Evolutionary conservation across 176 grass and related monocot species (phyloP), one percentile per base, ranked within the genome.

Genomic region (Miscanthus lutarioriparius): DNA sequence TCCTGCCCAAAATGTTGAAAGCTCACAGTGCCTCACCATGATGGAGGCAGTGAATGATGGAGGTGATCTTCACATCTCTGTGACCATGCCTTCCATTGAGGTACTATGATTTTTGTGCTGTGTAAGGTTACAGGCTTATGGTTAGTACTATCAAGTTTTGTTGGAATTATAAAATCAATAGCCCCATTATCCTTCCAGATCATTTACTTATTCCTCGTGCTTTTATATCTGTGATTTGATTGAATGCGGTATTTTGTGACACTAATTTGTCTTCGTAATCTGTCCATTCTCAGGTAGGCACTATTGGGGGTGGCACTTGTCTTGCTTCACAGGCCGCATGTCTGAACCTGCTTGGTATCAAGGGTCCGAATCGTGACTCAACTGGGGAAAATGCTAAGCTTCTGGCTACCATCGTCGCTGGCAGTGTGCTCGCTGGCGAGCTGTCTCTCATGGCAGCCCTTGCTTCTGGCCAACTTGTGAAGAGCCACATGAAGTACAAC

Each of bases 401-500:
- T 59, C 80, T 97, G 30, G 91, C 94, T 67, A 87, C 85, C 72
- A 82, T 97, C 77, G 88, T 97, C 17, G 83, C 90, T 1, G 90
- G 94, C 54, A 92, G 89, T 5, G 94, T 97, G 28, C 89, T 97
- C 5, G 91, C 94, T 2, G 91, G 92, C 7, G 94, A 97, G 86
- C 89, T 97, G 10, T 97, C 92, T 32, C 92, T 97, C 65, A 79
- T 97, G 22, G 87, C 94, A 1, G 89, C 87, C 30, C 85, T 97
- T 41, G 87, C 94, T 40, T 68, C 89, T 22, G 91, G 91, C 17
- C 89, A 94, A 66, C 94, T 97, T 83, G 94, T 97, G 10, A 85
- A 88, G 87, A 94, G 90, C 64, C 92, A 92, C 78, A 97, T 94
- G 94, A 92, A 89, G 81, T 97, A 94, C 83, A 94, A 97, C 64